A percentile compares a stretch with the other conserved stretches of the same genome.
These are phyloP conservation scores for Acer saccharum DNA, from an alignment of 345 rosid genomes.

Conservation along the genomic window DNA sequence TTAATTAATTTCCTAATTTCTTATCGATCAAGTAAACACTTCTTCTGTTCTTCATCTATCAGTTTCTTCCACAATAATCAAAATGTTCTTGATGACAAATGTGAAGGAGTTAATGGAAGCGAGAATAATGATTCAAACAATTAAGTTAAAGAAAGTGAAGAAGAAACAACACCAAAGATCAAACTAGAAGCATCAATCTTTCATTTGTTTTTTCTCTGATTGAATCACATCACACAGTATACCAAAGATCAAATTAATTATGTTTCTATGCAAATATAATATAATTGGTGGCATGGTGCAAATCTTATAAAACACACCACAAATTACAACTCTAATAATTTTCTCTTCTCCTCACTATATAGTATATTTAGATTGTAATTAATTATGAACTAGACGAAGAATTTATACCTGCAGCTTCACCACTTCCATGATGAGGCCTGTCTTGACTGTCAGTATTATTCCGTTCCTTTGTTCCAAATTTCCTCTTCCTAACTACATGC, in stretches of 20 bases:
- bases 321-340: background rate
- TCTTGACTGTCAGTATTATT: constrained; percentile 35
- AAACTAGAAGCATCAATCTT: constrained; percentile 7
- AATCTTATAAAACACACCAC: background rate
- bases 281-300: background rate
- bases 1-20: background rate
- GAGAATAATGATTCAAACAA: background rate
- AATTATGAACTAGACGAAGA: too few species aligned
- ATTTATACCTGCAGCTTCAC: constrained; percentile 27
- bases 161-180: background rate
- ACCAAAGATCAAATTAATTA: too few species aligned
- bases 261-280: background rate
- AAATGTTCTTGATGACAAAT: background rate
- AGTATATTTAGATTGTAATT: background rate
- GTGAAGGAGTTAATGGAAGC: background rate
- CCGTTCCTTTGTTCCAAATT: constrained; percentile 41
- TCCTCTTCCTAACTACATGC: constrained; percentile 79
- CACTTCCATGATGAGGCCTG: constrained; percentile 34
- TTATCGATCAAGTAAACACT: background rate
- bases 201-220: background rate
- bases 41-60: background rate
- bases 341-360: background rate
- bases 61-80: background rate
- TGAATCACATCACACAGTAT: background rate
- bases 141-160: background rate